phyloP scores from a whole-genome alignment of 1,284 basidiomycete species.

The Phellopilus nigrolimitatus region DNA sequence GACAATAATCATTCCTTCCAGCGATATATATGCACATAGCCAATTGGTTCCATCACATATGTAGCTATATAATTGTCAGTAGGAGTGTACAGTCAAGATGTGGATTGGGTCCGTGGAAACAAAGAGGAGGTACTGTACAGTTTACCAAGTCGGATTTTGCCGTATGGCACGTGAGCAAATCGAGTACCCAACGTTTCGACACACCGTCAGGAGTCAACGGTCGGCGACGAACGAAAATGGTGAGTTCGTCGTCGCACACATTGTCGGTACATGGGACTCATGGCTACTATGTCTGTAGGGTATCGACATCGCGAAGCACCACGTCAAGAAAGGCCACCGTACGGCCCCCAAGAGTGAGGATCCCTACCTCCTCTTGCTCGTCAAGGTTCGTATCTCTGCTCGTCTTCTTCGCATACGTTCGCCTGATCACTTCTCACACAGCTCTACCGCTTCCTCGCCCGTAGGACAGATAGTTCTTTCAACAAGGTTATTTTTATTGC shows the following conservation, averaged over 20 bases:
- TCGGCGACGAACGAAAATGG: conserved; percentile 51
- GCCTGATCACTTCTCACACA: too few relatives aligned
- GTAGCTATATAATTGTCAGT: too few relatives aligned
- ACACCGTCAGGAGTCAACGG: conserved; percentile 13
- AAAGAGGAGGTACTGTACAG: too few relatives aligned
- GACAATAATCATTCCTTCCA: too few relatives aligned
- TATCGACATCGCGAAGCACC: conserved; percentile 96
- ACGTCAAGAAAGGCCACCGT: conserved; percentile 97
- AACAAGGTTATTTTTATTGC: conserved; percentile 70
- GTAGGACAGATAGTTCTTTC: conserved; percentile 93
- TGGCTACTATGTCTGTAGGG: conserved; percentile 53
- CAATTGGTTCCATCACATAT: too few relatives aligned
- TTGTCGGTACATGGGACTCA: conserved; percentile 21
- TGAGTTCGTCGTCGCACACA: conserved; percentile 48
- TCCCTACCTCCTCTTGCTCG: conserved; percentile 96
- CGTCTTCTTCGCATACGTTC: too few relatives aligned
- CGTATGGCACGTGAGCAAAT: not conserved
- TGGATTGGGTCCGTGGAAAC: too few relatives aligned
- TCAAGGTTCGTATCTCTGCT: conserved; percentile 89
- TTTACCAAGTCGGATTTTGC: too few relatives aligned
- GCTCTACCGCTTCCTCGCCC: conserved; percentile 99
- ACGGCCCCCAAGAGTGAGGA: conserved; percentile 98
- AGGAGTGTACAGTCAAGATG: too few relatives aligned
- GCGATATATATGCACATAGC: too few relatives aligned
- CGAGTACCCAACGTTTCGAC: not conserved